Evolutionary conservation across 345 rosid species (phyloP).

Genomic region (Firmiana major): DNA sequence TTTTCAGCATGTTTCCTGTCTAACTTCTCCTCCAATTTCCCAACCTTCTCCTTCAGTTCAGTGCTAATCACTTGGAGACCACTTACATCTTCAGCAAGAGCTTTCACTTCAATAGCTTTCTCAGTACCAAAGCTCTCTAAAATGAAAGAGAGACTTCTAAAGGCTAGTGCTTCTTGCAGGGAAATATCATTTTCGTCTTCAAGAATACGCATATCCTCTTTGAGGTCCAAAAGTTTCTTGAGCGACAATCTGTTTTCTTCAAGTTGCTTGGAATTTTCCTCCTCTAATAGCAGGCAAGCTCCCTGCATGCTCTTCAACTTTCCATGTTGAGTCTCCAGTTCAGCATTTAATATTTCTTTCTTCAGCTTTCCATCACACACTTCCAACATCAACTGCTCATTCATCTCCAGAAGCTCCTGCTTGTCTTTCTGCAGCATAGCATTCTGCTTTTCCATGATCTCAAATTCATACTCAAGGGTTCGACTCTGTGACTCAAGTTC

Average conservation of each 20-base stretch:
- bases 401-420: slow-evolving; percentile 56
- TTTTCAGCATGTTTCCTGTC: slow-evolving; percentile 45
- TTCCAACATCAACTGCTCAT: slow-evolving; percentile 51
- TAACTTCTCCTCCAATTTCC: slow-evolving; percentile 43
- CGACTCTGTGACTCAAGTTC: slow-evolving; percentile 48
- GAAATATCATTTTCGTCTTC: slow-evolving; percentile 53
- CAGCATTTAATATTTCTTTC: slow-evolving; percentile 37
- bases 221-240: slow-evolving; percentile 41
- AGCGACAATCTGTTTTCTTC: slow-evolving; percentile 43
- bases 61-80: slow-evolving; percentile 32
- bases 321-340: slow-evolving; percentile 35
- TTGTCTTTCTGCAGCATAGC: slow-evolving; percentile 44
- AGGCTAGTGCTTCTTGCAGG: slow-evolving; percentile 49
- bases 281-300: slow-evolving; percentile 43
- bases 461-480: slow-evolving; percentile 39
- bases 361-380: slow-evolving; percentile 37
- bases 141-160: slow-evolving; percentile 45
- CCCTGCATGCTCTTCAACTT: slow-evolving; percentile 47
- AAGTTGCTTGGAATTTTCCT: slow-evolving; percentile 44
- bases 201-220: slow-evolving; percentile 41
- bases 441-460: slow-evolving; percentile 27
- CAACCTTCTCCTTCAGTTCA: slow-evolving; percentile 47
- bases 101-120: slow-evolving; percentile 50
- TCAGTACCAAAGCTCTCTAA: slow-evolving; percentile 48
- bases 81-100: slow-evolving; percentile 39